Evolutionary conservation across 73 alveolate species (phyloP).

Genomic region (Tetrahymena borealis): DNA sequence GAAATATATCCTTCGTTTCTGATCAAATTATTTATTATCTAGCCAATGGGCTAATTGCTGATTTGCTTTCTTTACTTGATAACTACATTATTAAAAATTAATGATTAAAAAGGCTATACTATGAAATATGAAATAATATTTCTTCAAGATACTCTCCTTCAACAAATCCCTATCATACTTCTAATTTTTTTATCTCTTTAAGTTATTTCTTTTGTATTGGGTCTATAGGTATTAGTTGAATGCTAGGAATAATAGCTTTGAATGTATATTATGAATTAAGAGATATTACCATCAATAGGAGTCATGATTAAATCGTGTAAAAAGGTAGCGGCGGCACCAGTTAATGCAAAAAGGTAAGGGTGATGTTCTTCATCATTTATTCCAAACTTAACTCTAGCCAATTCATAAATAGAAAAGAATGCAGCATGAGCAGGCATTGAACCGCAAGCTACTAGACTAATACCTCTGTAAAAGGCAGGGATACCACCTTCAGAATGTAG

Average conservation of each 20-base stretch:
- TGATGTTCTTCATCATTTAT: slow-evolving; percentile 50
- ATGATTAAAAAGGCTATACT: too few relatives aligned
- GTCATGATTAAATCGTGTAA: slow-evolving; percentile 78
- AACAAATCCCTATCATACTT: too few relatives aligned
- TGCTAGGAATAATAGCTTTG: too few relatives aligned
- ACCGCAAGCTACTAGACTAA: slow-evolving; percentile 72
- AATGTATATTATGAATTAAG: not conserved
- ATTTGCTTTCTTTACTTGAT: slow-evolving; percentile 75
- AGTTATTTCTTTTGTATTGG: too few relatives aligned
- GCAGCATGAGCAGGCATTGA: slow-evolving; percentile 92
- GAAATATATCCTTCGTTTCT: slow-evolving; percentile 66
- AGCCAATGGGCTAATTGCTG: slow-evolving; percentile 4
- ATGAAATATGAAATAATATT: too few relatives aligned
- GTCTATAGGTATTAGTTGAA: too few relatives aligned
- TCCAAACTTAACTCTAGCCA: not conserved
- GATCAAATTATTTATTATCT: slow-evolving; percentile 30
- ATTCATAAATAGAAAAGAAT: slow-evolving; percentile 67
- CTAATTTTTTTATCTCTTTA: too few relatives aligned
- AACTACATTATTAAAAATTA: slow-evolving; percentile 43
- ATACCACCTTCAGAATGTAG: slow-evolving; percentile 63
- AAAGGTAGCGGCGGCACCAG: slow-evolving; percentile 72
- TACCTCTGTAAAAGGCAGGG: slow-evolving; percentile 67
- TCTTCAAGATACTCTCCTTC: too few relatives aligned
- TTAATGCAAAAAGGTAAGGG: slow-evolving; percentile 45
- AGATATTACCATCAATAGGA: slow-evolving; percentile 68